Evolutionary conservation across 225 moss, liverwort and hornwort species (phyloP), one percentile per base, ranked within the genome.

Genomic region (Rhytidiadelphus loreus): DNA sequence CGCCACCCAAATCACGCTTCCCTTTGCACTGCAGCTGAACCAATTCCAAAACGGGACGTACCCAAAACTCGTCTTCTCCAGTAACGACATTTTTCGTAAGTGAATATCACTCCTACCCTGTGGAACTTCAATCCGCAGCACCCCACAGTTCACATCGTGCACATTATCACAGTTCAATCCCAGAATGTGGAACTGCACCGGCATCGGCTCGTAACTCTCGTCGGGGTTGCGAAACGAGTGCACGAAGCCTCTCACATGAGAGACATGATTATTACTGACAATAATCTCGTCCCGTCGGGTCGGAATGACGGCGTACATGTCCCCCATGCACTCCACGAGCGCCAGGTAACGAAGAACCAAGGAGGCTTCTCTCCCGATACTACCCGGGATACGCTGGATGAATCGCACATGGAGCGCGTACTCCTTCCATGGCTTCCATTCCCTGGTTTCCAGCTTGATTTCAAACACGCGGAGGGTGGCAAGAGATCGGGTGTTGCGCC

Each of bases 371-470:
- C 50, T 16, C 43, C 5, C 9, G 8, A 44, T 5, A 3, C 43
- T 5, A 6, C 9, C 15, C 16, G 5, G 28, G 8, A 30, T 2
- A 9, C 1, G n/a, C n/a, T n/a, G n/a, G n/a, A n/a, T 6, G 20
- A 48, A 9, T 9, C 3, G 18, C 50, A 75, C 12, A 12, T 3
- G 12, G 8, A 75, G 50, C 33, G 4, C 33, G 2, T 12, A 75
- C 20, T 33, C 21, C 33, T 33, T 21, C 33, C 75, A 75, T 5
- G 33, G 21, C 33, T 50, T 76, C 32, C 33, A 75, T 8, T 52
- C 50, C 6, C 52, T 13, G 2, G 21, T 76, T 52, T 76, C 13
- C 0, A 21, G 0, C 7, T 76, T 12, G 33, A 52, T 52, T 33
- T 76, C 12, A 13, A 33, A 33, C 21, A 76, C 75, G 33, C 75